Conservation (phyloP, 2,329 filamentous ascomycete genomes). For the Monosporascus sp. region DNA sequence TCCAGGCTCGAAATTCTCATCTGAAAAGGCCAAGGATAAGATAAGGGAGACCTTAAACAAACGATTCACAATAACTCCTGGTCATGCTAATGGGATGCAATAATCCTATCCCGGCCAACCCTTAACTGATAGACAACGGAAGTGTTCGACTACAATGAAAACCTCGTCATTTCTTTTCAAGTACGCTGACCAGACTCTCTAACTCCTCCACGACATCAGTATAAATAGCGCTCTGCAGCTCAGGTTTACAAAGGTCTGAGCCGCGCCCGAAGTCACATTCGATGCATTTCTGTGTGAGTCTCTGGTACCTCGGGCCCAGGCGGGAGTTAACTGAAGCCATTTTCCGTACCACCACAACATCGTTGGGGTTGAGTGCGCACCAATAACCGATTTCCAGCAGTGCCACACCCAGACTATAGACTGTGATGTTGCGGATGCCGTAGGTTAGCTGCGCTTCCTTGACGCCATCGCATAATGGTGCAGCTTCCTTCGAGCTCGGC, state of each 20-base stretch:
- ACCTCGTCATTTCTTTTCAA: background rate
- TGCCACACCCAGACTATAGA: constrained; percentile 22
- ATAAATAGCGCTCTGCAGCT: constrained; percentile 15
- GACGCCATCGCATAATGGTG: background rate
- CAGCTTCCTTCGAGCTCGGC: background rate
- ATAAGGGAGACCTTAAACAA: no score
- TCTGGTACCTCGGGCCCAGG: constrained; percentile 15
- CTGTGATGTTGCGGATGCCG: constrained; percentile 17
- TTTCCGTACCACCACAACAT: constrained; percentile 17
- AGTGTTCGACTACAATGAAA: background rate
- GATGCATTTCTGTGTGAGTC: constrained; percentile 19
- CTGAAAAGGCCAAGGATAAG: no score
- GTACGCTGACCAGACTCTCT: background rate
- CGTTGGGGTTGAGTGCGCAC: constrained; percentile 12
- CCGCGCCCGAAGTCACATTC: constrained; percentile 20
- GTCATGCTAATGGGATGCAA: no score
- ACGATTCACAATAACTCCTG: no score
- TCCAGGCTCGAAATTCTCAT: no score
- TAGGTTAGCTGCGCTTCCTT: constrained; percentile 8
- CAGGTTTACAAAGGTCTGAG: constrained; percentile 9
- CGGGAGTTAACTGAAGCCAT: constrained; percentile 3
- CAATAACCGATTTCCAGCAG: constrained; percentile 22
- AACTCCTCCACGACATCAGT: constrained; percentile 12
- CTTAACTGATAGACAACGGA: no score
- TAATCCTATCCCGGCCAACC: no score